phyloP scores from a whole-genome alignment of 2,329 filamentous ascomycete genomes.

The Albophoma yamanashiensis region DNA sequence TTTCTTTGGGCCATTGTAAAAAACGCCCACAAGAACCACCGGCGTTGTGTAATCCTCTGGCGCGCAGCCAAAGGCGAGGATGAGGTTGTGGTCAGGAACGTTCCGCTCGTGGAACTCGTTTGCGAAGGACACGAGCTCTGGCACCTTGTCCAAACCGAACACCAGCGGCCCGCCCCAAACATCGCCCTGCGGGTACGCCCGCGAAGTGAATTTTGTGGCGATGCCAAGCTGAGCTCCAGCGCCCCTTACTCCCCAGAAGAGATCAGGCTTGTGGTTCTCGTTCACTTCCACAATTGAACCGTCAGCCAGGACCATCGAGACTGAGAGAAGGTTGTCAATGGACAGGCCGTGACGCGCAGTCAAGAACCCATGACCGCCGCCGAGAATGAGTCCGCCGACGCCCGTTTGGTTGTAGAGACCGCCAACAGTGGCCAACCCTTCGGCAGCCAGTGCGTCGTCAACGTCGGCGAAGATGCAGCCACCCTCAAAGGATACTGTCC shows the following conservation, averaged over 20 bases:
- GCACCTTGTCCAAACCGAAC: conserved; percentile 14
- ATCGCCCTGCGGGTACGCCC: conserved; percentile 10
- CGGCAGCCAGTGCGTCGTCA: conserved; percentile 35
- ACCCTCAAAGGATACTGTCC: conserved; percentile 38
- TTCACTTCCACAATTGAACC: conserved; percentile 27
- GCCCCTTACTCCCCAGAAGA: conserved; percentile 30
- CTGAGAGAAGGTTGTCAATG: conserved; percentile 30
- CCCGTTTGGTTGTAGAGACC: conserved; percentile 54
- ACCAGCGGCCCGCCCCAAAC: conserved; percentile 19
- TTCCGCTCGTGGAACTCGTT: conserved; percentile 16
- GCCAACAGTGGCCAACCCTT: conserved; percentile 47
- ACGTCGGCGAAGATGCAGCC: conserved; percentile 44
- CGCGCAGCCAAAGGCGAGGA: background rate
- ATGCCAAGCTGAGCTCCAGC: conserved; percentile 32
- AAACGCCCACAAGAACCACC: background rate
- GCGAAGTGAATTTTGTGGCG: conserved; percentile 25
- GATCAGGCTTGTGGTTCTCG: conserved; percentile 27
- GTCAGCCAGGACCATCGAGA: conserved; percentile 26
- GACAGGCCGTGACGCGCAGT: conserved; percentile 41
- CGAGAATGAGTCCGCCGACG: conserved; percentile 46
- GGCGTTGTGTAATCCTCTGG: conserved; percentile 1
- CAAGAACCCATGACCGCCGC: conserved; percentile 50
- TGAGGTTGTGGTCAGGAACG: conserved; percentile 4
- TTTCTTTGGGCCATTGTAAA: conserved; percentile 4
- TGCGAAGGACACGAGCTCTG: conserved; percentile 18